These are phyloP conservation scores for Pseudopithomyces maydicus DNA, from an alignment of 2,329 filamentous ascomycete genomes.

Conservation along the genomic window DNA sequence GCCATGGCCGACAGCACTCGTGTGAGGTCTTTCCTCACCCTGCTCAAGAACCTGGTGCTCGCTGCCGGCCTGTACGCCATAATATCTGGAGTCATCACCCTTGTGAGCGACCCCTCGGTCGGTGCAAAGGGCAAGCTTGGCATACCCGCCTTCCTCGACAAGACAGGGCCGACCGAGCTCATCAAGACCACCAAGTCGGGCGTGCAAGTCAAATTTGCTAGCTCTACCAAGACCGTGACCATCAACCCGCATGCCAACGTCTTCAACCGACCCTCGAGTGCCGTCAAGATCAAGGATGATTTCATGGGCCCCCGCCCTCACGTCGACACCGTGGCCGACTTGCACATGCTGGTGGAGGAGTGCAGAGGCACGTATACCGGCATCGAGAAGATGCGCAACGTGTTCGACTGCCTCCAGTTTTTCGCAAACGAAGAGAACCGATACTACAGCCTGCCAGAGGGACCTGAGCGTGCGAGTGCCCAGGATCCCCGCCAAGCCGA, in stretches of 20 bases:
- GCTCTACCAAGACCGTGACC: conserved; percentile 48
- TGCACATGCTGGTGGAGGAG: conserved; percentile 57
- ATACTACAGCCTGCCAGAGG: conserved; percentile 56
- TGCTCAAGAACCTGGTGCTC: conserved; percentile 51
- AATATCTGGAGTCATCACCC: conserved; percentile 49
- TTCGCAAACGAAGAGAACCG: conserved; percentile 55
- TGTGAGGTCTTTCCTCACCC: conserved; percentile 38
- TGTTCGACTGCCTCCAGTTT: conserved; percentile 59
- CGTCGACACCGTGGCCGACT: conserved; percentile 59
- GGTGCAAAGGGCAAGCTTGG: conserved; percentile 48
- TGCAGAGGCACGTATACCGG: conserved; percentile 58
- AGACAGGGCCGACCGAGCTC: conserved; percentile 46
- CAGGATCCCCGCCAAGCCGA: conserved; percentile 51
- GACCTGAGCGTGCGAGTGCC: conserved; percentile 45
- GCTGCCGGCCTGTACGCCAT: conserved; percentile 49
- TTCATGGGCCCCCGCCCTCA: conserved; percentile 58
- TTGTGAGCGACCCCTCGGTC: conserved; percentile 48
- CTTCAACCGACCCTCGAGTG: conserved; percentile 58
- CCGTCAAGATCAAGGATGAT: conserved; percentile 57
- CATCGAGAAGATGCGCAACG: conserved; percentile 61
- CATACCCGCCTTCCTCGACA: conserved; percentile 49
- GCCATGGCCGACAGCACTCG: conserved; percentile 43
- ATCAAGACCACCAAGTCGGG: conserved; percentile 48
- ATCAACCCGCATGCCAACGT: conserved; percentile 60
- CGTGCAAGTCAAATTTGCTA: conserved; percentile 50